Evolutionary conservation across 768 basidiomycete species (phyloP).

Genomic region (Tephrocybe sp.): DNA sequence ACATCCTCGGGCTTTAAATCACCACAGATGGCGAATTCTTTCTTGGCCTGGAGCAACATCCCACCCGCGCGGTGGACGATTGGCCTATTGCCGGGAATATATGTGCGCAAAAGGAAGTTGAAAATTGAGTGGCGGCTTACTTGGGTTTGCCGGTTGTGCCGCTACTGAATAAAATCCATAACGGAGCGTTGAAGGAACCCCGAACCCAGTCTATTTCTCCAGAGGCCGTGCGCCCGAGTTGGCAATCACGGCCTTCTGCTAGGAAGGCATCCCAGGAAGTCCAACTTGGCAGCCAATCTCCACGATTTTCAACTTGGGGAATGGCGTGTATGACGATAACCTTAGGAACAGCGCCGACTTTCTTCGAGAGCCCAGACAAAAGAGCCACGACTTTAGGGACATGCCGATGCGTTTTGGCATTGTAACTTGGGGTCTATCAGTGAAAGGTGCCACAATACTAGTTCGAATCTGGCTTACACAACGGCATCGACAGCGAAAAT

Average conservation of each 20-base stretch:
- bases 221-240: conserved; percentile 46
- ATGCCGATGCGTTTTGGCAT: conserved; percentile 68
- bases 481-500: conserved; percentile 75
- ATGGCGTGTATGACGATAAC: conserved; percentile 59
- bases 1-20: conserved; percentile 67
- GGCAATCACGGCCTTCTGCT: conserved; percentile 39
- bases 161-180: conserved; percentile 86
- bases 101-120: conserved; percentile 3
- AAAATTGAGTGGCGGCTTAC: conserved; percentile 32
- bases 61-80: conserved; percentile 81
- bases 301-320: conserved; percentile 26
- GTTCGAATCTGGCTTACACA: conserved; percentile 60
- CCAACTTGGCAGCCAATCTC: conserved; percentile 38
- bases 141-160: conserved; percentile 79
- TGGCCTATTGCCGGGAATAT: conserved; percentile 45
- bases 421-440: conserved; percentile 71
- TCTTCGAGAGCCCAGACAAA: conserved; percentile 47
- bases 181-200: conserved; percentile 69
- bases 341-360: conserved; percentile 37
- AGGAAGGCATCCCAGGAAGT: conserved; percentile 56
- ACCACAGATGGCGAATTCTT: conserved; percentile 69
- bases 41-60: conserved; percentile 73
- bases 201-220: conserved; percentile 68
- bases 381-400: conserved; percentile 61
- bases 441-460: too few species aligned